Evolutionary conservation across 2,329 filamentous ascomycete species (phyloP), one percentile per base, ranked within the genome.

Genomic region (Paradendryphiella salina): DNA sequence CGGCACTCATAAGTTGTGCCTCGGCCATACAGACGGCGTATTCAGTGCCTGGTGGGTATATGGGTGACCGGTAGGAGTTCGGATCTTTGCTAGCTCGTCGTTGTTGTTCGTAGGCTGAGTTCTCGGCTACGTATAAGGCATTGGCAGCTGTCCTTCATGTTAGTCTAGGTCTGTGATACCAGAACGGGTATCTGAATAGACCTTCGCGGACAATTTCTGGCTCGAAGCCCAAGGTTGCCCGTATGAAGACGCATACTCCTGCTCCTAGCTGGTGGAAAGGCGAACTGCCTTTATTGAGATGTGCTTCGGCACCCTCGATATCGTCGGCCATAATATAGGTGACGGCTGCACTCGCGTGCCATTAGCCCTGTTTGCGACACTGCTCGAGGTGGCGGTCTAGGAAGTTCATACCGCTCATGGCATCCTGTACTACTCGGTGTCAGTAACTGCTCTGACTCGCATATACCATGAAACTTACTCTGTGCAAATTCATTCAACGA

Each of bases 211-310:
- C 94, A 59, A 95, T 81, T 3, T 94, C 86, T 72, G 95, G 92
- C 74, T 97, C 94, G 64, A 96, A 94, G 1, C 92, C 92, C 1
- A 97, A 77, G 2, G 94, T 87, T 14, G 92, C 91, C 61, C 86
- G 82, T 73, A 97, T 86, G 70, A 97, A 97, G 36, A 84, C 85
- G 15, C 91, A 85, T 28, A 96, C 85, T 44, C 90, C 88, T 59
- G 86, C 80, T 23, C 91, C 92, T 28, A 97, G 80, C 77, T 85
- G 84, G 74, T 99, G 94, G 69, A 95, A 97, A n/a, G 89, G 84
- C 5, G 92, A 96, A 60, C 82, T 81, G 36, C 88, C 86, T 60
- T 86, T 82, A 42, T 82, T 81, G 29, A 96, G 79, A 34, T 85
- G 84, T 53, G 79, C 79, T 75, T 95, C 89, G 5, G 94, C 94